A percentile compares a stretch with the other conserved stretches of the same genome.
phyloP scores from a whole-genome alignment of 805 yeast species.

The Ogataea salicorniae region DNA sequence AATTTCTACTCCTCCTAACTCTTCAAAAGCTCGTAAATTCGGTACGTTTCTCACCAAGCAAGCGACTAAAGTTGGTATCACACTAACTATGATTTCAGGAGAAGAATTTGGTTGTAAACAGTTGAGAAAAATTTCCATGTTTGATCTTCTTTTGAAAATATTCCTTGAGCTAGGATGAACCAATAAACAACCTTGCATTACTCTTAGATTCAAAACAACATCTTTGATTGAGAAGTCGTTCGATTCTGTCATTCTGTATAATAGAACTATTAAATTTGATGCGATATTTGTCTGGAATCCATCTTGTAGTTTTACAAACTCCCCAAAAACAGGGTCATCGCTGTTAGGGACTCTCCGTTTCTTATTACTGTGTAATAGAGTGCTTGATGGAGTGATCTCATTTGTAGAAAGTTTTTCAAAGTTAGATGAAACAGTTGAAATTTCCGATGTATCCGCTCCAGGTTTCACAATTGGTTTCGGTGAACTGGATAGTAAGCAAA shows the following conservation, averaged over 20 bases:
- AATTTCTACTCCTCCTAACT: conserved; percentile 46
- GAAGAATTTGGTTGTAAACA: conserved; percentile 13
- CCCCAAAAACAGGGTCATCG: conserved; percentile 28
- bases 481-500: too few relatives aligned
- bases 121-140: conserved; percentile 33
- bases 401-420: too few relatives aligned
- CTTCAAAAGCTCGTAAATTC: conserved; percentile 58
- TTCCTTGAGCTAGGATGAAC: conserved; percentile 52
- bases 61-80: conserved; percentile 53
- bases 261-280: conserved; percentile 28
- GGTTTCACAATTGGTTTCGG: too few relatives aligned
- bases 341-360: conserved; percentile 27
- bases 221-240: conserved; percentile 7
- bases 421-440: too few relatives aligned
- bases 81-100: not conserved
- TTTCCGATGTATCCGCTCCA: too few relatives aligned
- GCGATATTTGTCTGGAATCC: conserved; percentile 48
- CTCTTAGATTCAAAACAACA: conserved; percentile 25
- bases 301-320: conserved; percentile 46
- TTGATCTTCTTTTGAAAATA: conserved; percentile 38
- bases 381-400: too few relatives aligned
- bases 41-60: conserved; percentile 50
- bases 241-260: conserved; percentile 12
- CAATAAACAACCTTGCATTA: conserved; percentile 56
- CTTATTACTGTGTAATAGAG: not conserved